Evolutionary conservation across 2,329 filamentous ascomycete genomes (phyloP), one percentile per base, ranked within the genome.

Genomic region (Ceratocystis diversiconidia): DNA sequence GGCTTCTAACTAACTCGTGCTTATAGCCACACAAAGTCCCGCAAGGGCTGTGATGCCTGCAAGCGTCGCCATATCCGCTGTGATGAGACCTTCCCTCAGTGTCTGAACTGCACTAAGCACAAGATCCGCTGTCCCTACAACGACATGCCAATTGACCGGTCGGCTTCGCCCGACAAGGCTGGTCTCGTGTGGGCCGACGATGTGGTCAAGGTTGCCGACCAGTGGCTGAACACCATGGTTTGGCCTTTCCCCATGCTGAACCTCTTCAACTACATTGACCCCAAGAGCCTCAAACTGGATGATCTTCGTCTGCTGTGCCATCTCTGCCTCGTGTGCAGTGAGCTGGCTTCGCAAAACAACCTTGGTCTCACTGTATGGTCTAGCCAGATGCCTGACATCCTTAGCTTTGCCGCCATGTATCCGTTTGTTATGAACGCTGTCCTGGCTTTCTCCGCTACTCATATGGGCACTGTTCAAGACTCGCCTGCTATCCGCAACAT

Each of bases 101-200:
- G 92, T 79, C 90, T 90, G 73, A 99, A 99, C 77, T 99, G 94
- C 78, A 96, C 92, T 68, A 99, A 97, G 78, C 94, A 99, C 78
- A 96, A 96, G 79, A 94, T 95, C 72, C 89, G 92, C 72, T 99
- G 94, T 77, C 94, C 96, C 71, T 99, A 97, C 79, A 95, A 96
- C 81, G 92, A 97, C 74, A 85, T 86, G 73, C 81, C 86, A 66
- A 79, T 84, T 70, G 81, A 85, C 70, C 79, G 83, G 70, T 80
- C 82, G 46, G 78, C 79, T 52, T 84, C 83, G 69, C 83, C 85
- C 69, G 80, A 82, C 70, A 85, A 82, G 75, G 80, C 84, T 66
- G 83, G 86, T 72, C 82, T 97, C 64, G 84, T 94, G 74, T 95
- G 92, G 86, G 92, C 88, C 52, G 87, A 89, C 17, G 87, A 92